Percentiles rank a stretch among this genome's conserved stretches.
Conservation (phyloP, 1,139 yeast genomes). For the Kurtzmaniella natalensis region DNA sequence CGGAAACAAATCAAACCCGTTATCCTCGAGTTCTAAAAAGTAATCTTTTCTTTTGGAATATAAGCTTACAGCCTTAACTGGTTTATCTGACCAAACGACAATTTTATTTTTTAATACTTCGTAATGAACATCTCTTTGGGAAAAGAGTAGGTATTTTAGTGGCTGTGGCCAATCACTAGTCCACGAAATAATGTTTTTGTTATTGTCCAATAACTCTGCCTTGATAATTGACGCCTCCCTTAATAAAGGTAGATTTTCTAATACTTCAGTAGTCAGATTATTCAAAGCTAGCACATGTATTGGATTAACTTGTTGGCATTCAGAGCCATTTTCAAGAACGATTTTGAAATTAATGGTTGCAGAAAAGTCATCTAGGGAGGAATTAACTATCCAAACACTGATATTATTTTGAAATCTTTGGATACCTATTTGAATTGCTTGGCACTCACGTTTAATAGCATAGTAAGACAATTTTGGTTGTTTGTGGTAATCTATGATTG, state of each 20-base stretch:
- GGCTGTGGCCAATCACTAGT: conserved; percentile 55
- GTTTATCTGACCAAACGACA: conserved; percentile 14
- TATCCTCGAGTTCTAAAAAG: conserved; percentile 25
- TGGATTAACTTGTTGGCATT: no score
- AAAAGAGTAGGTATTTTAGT: conserved; percentile 30
- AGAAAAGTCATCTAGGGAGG: conserved; percentile 16
- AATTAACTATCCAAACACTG: conserved; percentile 43
- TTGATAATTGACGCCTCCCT: no score
- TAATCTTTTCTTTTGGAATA: conserved; percentile 14
- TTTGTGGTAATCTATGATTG: conserved; percentile 35
- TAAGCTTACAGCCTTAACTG: conserved; percentile 39
- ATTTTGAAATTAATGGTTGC: conserved; percentile 17
- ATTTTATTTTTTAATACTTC: conserved; percentile 17
- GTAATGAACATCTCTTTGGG: conserved; percentile 16
- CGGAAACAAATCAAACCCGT: conserved; percentile 44
- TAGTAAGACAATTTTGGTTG: conserved; percentile 43
- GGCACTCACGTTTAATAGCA: conserved; percentile 41
- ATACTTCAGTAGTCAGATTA: conserved; percentile 33
- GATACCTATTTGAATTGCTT: conserved; percentile 31
- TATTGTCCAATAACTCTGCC: no score
- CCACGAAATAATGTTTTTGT: no score
- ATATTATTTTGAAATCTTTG: conserved; percentile 24
- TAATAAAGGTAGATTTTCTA: no score
- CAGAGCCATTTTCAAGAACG: conserved; percentile 9
- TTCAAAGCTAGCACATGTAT: no score